Evolutionary conservation across 257 asterid genomes (phyloP).

Genomic region (Henckelia pumila): DNA sequence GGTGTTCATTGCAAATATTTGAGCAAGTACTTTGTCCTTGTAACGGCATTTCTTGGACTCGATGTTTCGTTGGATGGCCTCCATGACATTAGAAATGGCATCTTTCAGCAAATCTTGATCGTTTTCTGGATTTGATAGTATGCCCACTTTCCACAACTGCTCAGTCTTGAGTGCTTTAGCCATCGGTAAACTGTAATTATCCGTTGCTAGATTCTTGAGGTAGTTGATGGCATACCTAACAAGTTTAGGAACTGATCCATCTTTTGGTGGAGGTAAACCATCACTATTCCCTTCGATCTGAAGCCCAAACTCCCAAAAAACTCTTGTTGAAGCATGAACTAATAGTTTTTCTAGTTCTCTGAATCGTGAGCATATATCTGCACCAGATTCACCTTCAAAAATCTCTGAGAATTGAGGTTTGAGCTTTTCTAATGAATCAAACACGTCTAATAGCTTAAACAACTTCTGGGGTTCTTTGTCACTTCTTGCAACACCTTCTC

Average conservation of each 20-base stretch:
- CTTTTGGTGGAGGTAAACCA: conserved; percentile 60
- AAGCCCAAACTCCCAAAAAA: conserved; percentile 73
- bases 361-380: conserved; percentile 53
- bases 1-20: conserved; percentile 59
- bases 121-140: conserved; percentile 37
- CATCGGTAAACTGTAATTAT: conserved; percentile 49
- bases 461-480: conserved; percentile 78
- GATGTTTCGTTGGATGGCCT: conserved; percentile 63
- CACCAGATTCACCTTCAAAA: conserved; percentile 62
- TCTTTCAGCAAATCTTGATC: conserved; percentile 49
- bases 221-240: conserved; percentile 69
- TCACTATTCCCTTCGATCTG: conserved; percentile 71
- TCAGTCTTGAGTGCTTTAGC: conserved; percentile 53
- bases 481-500: conserved; percentile 81
- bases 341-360: conserved; percentile 71
- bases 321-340: conserved; percentile 62
- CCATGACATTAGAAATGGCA: conserved; percentile 68
- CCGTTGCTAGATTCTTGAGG: conserved; percentile 57
- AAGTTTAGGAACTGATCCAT: conserved; percentile 74
- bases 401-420: conserved; percentile 44
- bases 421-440: conserved; percentile 51
- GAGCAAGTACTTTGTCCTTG: conserved; percentile 54
- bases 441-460: conserved; percentile 85
- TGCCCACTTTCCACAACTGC: conserved; percentile 64
- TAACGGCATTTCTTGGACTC: conserved; percentile 49